Conservation (phyloP, 345 rosid genomes). For the Camelina neglecta region DNA sequence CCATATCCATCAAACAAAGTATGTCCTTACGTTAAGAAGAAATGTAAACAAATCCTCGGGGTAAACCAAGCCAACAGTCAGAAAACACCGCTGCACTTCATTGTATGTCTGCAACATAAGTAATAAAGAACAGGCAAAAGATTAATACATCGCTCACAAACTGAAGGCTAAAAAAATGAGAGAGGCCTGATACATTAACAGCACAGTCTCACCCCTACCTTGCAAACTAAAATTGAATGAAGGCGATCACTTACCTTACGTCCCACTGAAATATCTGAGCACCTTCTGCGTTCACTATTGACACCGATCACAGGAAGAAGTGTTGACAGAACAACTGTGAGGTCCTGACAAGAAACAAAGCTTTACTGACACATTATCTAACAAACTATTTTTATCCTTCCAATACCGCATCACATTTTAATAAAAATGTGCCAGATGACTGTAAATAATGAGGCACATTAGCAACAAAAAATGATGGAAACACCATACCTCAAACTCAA, state of each 20-base stretch:
- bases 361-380: conserved; percentile 29
- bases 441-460: conserved; percentile 22
- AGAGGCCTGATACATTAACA: conserved; percentile 10
- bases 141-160: conserved; percentile 18
- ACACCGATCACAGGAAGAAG: conserved; percentile 83
- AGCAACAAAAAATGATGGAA: conserved; percentile 24
- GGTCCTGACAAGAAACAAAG: conserved; percentile 61
- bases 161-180: conserved; percentile 13
- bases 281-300: conserved; percentile 65
- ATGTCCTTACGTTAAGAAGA: conserved; percentile 78
- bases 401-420: conserved; percentile 8
- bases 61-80: conserved; percentile 81
- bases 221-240: conserved; percentile 5
- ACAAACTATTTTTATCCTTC: conserved; percentile 6
- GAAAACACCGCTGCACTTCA: conserved; percentile 94
- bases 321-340: conserved; percentile 79
- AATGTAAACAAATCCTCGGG: conserved; percentile 87
- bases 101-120: conserved; percentile 75
- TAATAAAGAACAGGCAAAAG: conserved; percentile 26
- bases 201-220: not conserved
- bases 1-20: conserved; percentile 19
- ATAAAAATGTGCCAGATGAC: not conserved
- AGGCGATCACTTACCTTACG: conserved; percentile 62
- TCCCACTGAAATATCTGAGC: conserved; percentile 69
- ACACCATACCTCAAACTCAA: conserved; percentile 88